These are phyloP conservation scores for Malania oleifera DNA, from an alignment of 164 flowering plant genomes.

Conservation along the genomic window DNA sequence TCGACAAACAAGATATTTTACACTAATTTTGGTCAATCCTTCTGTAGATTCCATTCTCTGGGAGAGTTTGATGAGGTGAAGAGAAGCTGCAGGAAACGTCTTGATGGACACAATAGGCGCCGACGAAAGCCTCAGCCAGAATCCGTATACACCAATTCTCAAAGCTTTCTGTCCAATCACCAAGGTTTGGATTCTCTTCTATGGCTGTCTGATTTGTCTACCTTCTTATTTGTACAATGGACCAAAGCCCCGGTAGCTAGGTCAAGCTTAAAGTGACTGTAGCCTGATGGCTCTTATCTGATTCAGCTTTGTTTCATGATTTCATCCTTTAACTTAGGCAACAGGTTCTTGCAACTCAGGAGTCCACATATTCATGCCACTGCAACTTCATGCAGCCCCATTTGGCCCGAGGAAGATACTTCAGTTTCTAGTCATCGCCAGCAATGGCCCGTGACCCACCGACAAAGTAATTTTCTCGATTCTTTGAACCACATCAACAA, in stretches of 20 bases:
- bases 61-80: slow-evolving; percentile 35
- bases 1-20: too few relatives aligned
- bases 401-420: slow-evolving; percentile 11
- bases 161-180: slow-evolving; percentile 12
- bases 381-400: background rate
- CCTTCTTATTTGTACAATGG: background rate
- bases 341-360: slow-evolving; percentile 13
- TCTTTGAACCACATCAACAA: slow-evolving; percentile 1
- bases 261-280: background rate
- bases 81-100: slow-evolving; percentile 35
- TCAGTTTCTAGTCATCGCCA: background rate
- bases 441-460: background rate
- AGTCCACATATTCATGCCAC: slow-evolving; percentile 12
- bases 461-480: background rate
- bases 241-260: background rate
- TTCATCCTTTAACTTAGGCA: slow-evolving; percentile 11
- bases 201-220: background rate
- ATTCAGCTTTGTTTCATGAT: too few relatives aligned
- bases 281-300: background rate
- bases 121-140: slow-evolving; percentile 25
- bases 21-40: background rate
- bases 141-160: slow-evolving; percentile 14
- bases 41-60: slow-evolving; percentile 25
- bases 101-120: slow-evolving; percentile 34
- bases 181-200: slow-evolving; percentile 15